Percentiles rank a stretch among this genome's conserved stretches.
Evolutionary conservation across 225 moss, liverwort and hornwort genomes (phyloP).

Genomic region (Lunularia cruciata): DNA sequence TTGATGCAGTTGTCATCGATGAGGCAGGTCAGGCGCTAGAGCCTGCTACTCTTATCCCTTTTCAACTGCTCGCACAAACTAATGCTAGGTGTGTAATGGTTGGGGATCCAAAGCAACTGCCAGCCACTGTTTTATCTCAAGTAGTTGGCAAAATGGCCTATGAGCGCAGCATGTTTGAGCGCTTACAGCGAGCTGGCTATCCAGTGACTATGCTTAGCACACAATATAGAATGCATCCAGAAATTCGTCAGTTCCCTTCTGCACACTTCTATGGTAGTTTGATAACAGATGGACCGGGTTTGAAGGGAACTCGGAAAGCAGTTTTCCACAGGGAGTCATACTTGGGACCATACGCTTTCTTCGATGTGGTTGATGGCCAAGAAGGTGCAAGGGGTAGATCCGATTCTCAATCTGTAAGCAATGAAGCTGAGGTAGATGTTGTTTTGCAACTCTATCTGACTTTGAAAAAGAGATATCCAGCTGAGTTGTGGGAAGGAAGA

Average conservation of each 20-base stretch:
- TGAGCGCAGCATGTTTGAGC: slow-evolving; percentile 98
- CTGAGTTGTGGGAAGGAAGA: slow-evolving; percentile 59
- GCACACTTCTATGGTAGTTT: slow-evolving; percentile 76
- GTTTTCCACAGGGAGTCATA: slow-evolving; percentile 72
- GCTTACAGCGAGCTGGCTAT: slow-evolving; percentile 84
- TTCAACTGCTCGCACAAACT: slow-evolving; percentile 77
- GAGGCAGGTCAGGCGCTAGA: slow-evolving; percentile 98
- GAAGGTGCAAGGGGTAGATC: slow-evolving; percentile 52
- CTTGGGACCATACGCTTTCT: slow-evolving; percentile 87
- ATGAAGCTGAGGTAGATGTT: slow-evolving; percentile 79
- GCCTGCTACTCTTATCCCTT: slow-evolving; percentile 92
- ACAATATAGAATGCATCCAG: slow-evolving; percentile 98
- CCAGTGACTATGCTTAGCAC: slow-evolving; percentile 81
- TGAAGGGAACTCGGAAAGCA: slow-evolving; percentile 58
- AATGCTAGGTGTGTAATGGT: slow-evolving; percentile 98
- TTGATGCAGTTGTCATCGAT: slow-evolving; percentile 95
- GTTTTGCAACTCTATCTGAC: slow-evolving; percentile 62
- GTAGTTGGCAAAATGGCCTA: slow-evolving; percentile 69
- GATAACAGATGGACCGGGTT: slow-evolving; percentile 64
- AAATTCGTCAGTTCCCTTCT: slow-evolving; percentile 93
- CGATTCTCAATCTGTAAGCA: slow-evolving; percentile 68
- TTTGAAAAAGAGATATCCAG: slow-evolving; percentile 61
- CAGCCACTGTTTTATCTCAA: slow-evolving; percentile 87
- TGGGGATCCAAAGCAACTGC: slow-evolving; percentile 97
- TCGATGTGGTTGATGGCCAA: slow-evolving; percentile 76